Evolutionary conservation across 768 basidiomycete species (phyloP).

Genomic region (Psilocybe subaeruginosa): DNA sequence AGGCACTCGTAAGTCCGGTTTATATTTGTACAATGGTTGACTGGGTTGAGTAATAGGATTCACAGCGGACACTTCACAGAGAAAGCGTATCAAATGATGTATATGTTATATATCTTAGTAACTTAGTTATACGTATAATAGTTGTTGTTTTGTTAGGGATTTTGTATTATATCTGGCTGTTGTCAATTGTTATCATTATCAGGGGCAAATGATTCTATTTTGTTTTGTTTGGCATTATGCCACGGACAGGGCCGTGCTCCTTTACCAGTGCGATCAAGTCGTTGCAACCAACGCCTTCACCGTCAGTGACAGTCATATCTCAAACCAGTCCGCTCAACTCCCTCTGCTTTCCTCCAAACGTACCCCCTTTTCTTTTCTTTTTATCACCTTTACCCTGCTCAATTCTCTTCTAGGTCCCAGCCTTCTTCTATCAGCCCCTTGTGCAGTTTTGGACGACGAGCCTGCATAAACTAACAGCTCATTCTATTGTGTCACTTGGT

Average conservation of each 20-base stretch:
- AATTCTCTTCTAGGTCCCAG: neutral
- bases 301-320: conserved; percentile 40
- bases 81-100: conserved; percentile 8
- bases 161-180: conserved; percentile 7
- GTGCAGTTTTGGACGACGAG: conserved; percentile 3
- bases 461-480: conserved; percentile 2
- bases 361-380: conserved; percentile 4
- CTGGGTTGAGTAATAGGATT: neutral
- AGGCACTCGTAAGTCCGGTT: conserved; percentile 7
- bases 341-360: neutral
- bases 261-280: conserved; percentile 41
- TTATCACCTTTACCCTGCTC: conserved; percentile 4
- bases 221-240: conserved; percentile 36
- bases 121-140: conserved; percentile 8
- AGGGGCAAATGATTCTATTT: conserved; percentile 27
- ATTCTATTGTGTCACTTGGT: conserved; percentile 6
- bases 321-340: conserved; percentile 6
- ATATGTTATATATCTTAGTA: neutral
- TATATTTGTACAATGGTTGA: neutral
- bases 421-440: conserved; percentile 8
- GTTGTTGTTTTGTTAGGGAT: conserved; percentile 7
- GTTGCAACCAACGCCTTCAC: conserved; percentile 44
- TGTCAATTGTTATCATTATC: neutral
- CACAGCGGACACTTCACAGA: conserved; percentile 15
- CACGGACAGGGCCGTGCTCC: conserved; percentile 37